Conservation (phyloP, 2,329 filamentous ascomycete genomes). For the Dothideomycetidae sp. region DNA sequence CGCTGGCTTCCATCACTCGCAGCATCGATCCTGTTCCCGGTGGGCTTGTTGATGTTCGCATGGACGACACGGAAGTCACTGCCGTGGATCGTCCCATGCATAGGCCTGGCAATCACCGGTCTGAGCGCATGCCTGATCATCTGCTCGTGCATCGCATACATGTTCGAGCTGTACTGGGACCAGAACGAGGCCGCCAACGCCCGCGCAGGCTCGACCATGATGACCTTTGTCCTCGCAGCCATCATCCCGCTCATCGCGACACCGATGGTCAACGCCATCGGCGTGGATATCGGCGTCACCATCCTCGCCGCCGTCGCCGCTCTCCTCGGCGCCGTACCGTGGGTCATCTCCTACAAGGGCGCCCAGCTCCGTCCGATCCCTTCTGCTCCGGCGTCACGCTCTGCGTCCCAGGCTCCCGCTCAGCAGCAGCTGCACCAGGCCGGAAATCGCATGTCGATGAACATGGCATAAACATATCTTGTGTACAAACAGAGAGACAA, state of each 20-base stretch:
- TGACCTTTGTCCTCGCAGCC: slow-evolving; percentile 8
- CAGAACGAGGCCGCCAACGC: slow-evolving; percentile 3
- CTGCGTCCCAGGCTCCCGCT: too few relatives aligned
- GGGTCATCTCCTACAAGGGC: slow-evolving; percentile 6
- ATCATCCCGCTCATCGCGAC: slow-evolving; percentile 3
- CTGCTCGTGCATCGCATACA: slow-evolving; percentile 8
- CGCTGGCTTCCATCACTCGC: slow-evolving; percentile 13
- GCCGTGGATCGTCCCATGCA: slow-evolving; percentile 5
- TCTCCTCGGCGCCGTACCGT: slow-evolving; percentile 6
- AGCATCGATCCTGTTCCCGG: slow-evolving; percentile 11
- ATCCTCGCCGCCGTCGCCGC: slow-evolving; percentile 7
- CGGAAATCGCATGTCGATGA: too few relatives aligned
- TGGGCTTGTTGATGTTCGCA: slow-evolving; percentile 15
- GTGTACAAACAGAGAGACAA: too few relatives aligned
- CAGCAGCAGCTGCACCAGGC: too few relatives aligned
- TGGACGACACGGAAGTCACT: slow-evolving; percentile 11
- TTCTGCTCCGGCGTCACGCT: too few relatives aligned
- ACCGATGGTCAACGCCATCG: slow-evolving; percentile 7
- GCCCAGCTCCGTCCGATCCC: slow-evolving; percentile 1
- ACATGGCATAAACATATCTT: too few relatives aligned
- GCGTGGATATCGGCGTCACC: slow-evolving; percentile 3
- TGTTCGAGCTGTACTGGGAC: slow-evolving; percentile 5
- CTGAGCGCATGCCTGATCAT: slow-evolving; percentile 4
- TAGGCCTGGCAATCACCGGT: slow-evolving; percentile 5
- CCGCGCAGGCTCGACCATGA: slow-evolving; percentile 3